phyloP scores from a whole-genome alignment of 2,329 filamentous ascomycete species.

The Ophiostoma populinum region DNA sequence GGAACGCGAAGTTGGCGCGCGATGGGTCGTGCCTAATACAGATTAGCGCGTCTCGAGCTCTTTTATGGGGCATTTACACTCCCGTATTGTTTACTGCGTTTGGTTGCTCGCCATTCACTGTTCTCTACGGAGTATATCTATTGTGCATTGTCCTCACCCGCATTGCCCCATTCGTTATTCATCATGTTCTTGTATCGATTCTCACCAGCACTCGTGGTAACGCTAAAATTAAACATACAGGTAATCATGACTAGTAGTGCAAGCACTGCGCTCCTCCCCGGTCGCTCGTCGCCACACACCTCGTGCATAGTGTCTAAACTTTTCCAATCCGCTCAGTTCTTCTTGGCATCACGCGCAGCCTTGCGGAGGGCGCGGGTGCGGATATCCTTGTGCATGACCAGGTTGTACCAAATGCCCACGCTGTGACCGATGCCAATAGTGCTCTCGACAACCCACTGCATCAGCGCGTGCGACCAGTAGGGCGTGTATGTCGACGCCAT shows the following conservation, averaged over 20 bases:
- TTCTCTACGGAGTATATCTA: too few species aligned
- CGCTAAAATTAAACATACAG: too few species aligned
- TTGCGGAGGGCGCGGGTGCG: conserved; percentile 69
- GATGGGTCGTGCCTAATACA: conserved; percentile 13
- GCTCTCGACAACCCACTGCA: conserved; percentile 65
- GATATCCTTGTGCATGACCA: conserved; percentile 66
- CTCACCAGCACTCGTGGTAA: too few species aligned
- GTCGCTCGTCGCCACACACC: too few species aligned
- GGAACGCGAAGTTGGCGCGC: conserved; percentile 15
- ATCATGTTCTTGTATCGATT: too few species aligned
- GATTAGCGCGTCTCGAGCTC: conserved; percentile 4
- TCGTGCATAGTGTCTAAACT: too few species aligned
- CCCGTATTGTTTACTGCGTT: too few species aligned
- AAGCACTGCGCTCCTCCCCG: too few species aligned
- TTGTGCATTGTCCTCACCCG: too few species aligned
- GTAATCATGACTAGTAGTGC: too few species aligned
- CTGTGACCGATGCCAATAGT: conserved; percentile 32
- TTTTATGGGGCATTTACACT: conserved; percentile 5
- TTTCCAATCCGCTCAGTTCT: background rate
- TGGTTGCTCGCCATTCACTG: too few species aligned
- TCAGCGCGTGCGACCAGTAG: conserved; percentile 78
- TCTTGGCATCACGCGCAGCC: conserved; percentile 47
- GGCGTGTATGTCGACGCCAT: conserved; percentile 77
- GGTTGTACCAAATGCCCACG: conserved; percentile 31
- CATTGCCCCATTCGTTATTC: too few species aligned